A percentile compares a stretch with the other conserved stretches of the same genome.
These are phyloP conservation scores for Zygotorulaspora sp. DNA, from an alignment of 805 yeast species.

Conservation along the genomic window DNA sequence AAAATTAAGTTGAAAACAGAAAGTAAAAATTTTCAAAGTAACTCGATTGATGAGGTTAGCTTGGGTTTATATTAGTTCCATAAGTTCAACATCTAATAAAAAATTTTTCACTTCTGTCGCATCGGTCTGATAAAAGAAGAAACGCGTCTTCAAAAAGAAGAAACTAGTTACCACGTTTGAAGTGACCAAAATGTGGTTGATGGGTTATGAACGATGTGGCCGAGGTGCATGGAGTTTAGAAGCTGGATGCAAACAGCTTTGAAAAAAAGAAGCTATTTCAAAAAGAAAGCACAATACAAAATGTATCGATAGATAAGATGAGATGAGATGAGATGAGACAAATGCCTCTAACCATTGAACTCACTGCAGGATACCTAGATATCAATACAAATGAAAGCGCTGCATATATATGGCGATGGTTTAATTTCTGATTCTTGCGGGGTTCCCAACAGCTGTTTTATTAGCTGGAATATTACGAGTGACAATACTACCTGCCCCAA, in stretches of 20 bases:
- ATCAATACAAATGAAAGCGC: too few species aligned
- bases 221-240: too few species aligned
- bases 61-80: slow-evolving; percentile 11
- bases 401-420: neutral
- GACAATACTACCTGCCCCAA: slow-evolving; percentile 69
- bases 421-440: slow-evolving; percentile 24
- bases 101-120: slow-evolving; percentile 14
- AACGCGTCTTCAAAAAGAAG: neutral
- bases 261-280: too few species aligned
- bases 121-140: slow-evolving; percentile 7
- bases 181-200: neutral
- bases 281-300: neutral
- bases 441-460: slow-evolving; percentile 59
- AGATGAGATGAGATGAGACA: neutral
- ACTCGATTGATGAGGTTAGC: slow-evolving; percentile 12
- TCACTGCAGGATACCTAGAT: too few species aligned
- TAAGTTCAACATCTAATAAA: slow-evolving; percentile 7
- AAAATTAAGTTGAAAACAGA: slow-evolving; percentile 6
- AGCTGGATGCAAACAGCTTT: too few species aligned
- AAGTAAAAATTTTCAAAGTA: slow-evolving; percentile 4
- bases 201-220: too few species aligned
- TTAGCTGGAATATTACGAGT: slow-evolving; percentile 51
- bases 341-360: too few species aligned
- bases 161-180: neutral
- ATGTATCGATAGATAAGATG: neutral